Evolutionary conservation across 2,329 filamentous ascomycete species (phyloP).

Genomic region (Penicillium vulpinum): DNA sequence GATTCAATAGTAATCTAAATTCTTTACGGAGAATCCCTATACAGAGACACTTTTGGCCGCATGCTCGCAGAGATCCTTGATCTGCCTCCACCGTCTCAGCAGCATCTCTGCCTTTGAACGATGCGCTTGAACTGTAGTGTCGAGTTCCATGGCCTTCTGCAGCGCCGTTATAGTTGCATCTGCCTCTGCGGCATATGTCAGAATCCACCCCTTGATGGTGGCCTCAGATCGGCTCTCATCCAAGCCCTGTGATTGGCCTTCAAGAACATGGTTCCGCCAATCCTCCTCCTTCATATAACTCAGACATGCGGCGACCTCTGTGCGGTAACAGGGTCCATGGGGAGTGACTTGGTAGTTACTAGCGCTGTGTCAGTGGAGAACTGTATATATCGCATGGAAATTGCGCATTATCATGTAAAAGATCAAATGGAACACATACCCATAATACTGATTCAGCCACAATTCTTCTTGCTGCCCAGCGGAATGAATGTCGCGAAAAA

Average conservation of each 20-base stretch:
- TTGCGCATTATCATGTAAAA: conserved; percentile 3
- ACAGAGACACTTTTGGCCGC: conserved; percentile 26
- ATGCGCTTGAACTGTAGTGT: conserved; percentile 18
- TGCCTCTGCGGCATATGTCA: conserved; percentile 37
- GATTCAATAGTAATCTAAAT: background rate
- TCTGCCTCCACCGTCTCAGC: conserved; percentile 43
- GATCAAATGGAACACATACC: conserved; percentile 29
- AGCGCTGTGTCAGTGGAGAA: conserved; percentile 6
- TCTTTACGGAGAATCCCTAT: conserved; percentile 2
- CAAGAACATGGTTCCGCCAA: conserved; percentile 44
- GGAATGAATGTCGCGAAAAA: conserved; percentile 34
- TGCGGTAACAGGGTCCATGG: conserved; percentile 45
- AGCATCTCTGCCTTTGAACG: conserved; percentile 29
- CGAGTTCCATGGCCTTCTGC: conserved; percentile 18
- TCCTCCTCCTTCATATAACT: conserved; percentile 41
- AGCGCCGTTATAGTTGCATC: conserved; percentile 28
- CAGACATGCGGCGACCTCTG: conserved; percentile 44
- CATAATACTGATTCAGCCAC: conserved; percentile 40
- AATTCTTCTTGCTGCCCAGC: conserved; percentile 35
- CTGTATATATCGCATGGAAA: background rate
- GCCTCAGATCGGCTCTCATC: conserved; percentile 32
- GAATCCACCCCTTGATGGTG: conserved; percentile 40
- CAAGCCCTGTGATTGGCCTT: conserved; percentile 33
- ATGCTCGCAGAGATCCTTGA: conserved; percentile 34
- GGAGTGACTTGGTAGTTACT: conserved; percentile 46